These are phyloP conservation scores for Dacryopinax primogenitus DNA, from an alignment of 768 basidiomycete species.

Conservation along the genomic window DNA sequence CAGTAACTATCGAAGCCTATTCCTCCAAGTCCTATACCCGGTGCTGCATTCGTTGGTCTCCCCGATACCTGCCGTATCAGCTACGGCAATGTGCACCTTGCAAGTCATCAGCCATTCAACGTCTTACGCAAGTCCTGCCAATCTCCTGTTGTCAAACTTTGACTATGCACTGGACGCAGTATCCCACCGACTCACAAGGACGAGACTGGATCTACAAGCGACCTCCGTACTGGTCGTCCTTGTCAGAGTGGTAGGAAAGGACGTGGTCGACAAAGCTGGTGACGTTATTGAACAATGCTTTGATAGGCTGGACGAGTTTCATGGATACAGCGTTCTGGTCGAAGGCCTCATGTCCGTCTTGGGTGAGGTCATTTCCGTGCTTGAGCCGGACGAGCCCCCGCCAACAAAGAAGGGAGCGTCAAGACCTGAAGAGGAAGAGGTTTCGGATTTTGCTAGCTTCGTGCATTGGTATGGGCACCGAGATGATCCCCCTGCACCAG, in stretches of 20 bases:
- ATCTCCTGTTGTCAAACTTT: constrained; percentile 84
- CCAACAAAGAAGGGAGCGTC: constrained; percentile 15
- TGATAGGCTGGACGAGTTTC: constrained; percentile 88
- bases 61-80: constrained; percentile 47
- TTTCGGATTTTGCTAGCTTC: constrained; percentile 31
- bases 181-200: constrained; percentile 63
- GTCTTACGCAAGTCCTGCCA: constrained; percentile 79
- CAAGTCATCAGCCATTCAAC: constrained; percentile 55
- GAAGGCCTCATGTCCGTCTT: constrained; percentile 81
- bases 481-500: constrained; percentile 27
- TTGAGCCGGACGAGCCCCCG: constrained; percentile 42
- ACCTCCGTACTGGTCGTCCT: constrained; percentile 78
- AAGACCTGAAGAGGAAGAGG: constrained; percentile 10
- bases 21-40: constrained; percentile 73
- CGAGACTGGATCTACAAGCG: constrained; percentile 76
- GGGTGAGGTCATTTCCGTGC: constrained; percentile 66
- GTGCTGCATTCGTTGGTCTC: constrained; percentile 78
- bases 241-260: constrained; percentile 71
- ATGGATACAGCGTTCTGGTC: constrained; percentile 78
- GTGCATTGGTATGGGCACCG: constrained; percentile 52
- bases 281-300: constrained; percentile 98
- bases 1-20: constrained; percentile 53
- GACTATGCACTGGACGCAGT: constrained; percentile 91
- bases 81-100: constrained; percentile 65
- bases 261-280: constrained; percentile 76